phyloP scores from a whole-genome alignment of 345 rosid species.

The Citrus hindsii region DNA sequence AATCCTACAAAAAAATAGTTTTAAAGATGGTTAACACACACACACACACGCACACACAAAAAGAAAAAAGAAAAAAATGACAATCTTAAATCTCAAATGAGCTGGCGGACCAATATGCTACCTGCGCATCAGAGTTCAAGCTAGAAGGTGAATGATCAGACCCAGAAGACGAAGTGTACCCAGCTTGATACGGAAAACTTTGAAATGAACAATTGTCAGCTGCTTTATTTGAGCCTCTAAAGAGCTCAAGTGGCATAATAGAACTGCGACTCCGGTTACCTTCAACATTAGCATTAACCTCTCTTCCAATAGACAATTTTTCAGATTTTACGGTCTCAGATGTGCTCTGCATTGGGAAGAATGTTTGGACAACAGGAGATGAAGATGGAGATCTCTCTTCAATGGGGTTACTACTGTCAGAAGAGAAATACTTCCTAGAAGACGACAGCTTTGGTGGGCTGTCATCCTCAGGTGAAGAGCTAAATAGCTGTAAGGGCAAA shows the following conservation, averaged over 20 bases:
- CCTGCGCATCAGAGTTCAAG: slow-evolving; percentile 80
- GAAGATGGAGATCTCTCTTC: slow-evolving; percentile 79
- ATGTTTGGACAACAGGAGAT: slow-evolving; percentile 66
- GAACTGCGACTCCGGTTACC: slow-evolving; percentile 34
- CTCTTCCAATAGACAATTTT: slow-evolving; percentile 36
- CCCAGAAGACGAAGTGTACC: slow-evolving; percentile 80
- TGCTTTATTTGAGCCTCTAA: slow-evolving; percentile 49
- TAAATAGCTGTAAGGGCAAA: slow-evolving; percentile 73
- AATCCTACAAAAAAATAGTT: background rate
- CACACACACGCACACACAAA: background rate
- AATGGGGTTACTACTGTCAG: slow-evolving; percentile 81
- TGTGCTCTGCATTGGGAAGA: slow-evolving; percentile 71
- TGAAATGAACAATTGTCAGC: slow-evolving; percentile 41
- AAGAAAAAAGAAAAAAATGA: background rate
- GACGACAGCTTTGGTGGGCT: slow-evolving; percentile 68
- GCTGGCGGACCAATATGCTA: slow-evolving; percentile 14
- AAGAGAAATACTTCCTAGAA: slow-evolving; percentile 79
- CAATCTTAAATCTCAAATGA: background rate
- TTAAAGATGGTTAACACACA: background rate
- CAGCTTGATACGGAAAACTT: slow-evolving; percentile 55
- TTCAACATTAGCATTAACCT: slow-evolving; percentile 37
- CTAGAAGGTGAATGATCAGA: slow-evolving; percentile 86
- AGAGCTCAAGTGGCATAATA: slow-evolving; percentile 66
- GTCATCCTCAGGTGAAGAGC: slow-evolving; percentile 66
- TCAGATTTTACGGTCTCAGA: slow-evolving; percentile 53